Evolutionary conservation across 106 monocot genomes (phyloP).

Genomic region (Posidonia australis): DNA sequence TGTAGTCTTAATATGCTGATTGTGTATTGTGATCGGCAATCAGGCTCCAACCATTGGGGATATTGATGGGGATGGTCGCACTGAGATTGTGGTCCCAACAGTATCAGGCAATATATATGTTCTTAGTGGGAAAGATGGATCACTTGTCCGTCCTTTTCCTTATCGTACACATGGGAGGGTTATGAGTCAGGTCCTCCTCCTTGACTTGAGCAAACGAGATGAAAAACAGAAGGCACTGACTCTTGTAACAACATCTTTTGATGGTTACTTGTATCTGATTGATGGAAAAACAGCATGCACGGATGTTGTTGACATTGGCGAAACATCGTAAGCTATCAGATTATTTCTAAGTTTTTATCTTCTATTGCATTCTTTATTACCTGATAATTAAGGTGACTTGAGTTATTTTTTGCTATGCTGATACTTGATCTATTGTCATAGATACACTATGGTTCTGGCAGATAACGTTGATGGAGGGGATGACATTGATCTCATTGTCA

Average conservation of each 20-base stretch:
- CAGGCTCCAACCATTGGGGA: conserved; percentile 95
- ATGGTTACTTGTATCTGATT: conserved; percentile 94
- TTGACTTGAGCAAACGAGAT: conserved; percentile 61
- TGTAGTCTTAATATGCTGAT: too few species aligned
- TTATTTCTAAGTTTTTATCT: conserved; percentile 1
- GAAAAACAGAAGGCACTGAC: conserved; percentile 69
- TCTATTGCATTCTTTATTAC: background rate
- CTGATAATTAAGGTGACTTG: background rate
- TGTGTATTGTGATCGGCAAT: background rate
- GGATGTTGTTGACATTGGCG: conserved; percentile 98
- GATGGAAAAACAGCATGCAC: conserved; percentile 89
- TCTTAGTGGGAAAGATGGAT: conserved; percentile 88
- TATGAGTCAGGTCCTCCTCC: conserved; percentile 78
- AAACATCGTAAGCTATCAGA: conserved; percentile 59
- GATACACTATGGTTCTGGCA: conserved; percentile 89
- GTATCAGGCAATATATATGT: conserved; percentile 94
- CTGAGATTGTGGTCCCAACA: conserved; percentile 85
- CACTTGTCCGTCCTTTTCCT: conserved; percentile 68
- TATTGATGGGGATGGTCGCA: conserved; percentile 87
- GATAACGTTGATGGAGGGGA: conserved; percentile 99
- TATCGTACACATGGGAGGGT: conserved; percentile 80
- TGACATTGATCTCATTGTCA: conserved; percentile 92
- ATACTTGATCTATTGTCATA: conserved; percentile 12
- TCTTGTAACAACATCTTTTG: conserved; percentile 86
- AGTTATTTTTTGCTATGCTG: background rate